These are phyloP conservation scores for Globisporangium radiosum DNA, from an alignment of 352 stramenopile species.

Conservation along the genomic window DNA sequence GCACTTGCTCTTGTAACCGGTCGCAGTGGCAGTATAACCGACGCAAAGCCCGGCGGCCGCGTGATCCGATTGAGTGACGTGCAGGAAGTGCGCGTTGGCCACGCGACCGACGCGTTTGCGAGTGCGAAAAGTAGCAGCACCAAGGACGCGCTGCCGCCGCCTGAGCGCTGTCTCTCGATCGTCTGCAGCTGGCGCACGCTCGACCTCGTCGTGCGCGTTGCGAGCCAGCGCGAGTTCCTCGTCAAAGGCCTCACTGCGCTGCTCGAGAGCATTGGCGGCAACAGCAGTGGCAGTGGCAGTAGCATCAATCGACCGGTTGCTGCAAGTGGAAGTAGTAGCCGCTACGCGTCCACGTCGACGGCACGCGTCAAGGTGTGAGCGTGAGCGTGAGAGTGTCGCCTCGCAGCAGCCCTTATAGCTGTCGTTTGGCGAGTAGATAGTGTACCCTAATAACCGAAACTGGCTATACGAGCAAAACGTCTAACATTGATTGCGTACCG, in stretches of 20 bases:
- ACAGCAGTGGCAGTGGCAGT: neutral
- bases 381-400: no score
- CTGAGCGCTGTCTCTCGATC: conserved; percentile 52
- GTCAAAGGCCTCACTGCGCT: conserved; percentile 25
- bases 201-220: conserved; percentile 43
- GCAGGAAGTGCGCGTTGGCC: conserved; percentile 40
- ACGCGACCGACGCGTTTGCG: conserved; percentile 46
- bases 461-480: no score
- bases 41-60: conserved; percentile 3
- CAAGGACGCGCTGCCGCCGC: conserved; percentile 14
- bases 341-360: neutral
- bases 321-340: no score
- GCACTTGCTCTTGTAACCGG: conserved; percentile 8
- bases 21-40: conserved; percentile 3
- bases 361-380: neutral
- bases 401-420: no score
- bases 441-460: no score
- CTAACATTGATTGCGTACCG: no score
- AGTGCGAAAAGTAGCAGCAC: neutral
- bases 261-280: neutral
- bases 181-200: conserved; percentile 56
- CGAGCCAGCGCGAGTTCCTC: conserved; percentile 51
- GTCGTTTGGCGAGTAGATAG: no score
- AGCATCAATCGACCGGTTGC: neutral
- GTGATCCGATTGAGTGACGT: conserved; percentile 46